Evolutionary conservation across 2,329 filamentous ascomycete genomes (phyloP).

Genomic region (Ascochyta pisi): DNA sequence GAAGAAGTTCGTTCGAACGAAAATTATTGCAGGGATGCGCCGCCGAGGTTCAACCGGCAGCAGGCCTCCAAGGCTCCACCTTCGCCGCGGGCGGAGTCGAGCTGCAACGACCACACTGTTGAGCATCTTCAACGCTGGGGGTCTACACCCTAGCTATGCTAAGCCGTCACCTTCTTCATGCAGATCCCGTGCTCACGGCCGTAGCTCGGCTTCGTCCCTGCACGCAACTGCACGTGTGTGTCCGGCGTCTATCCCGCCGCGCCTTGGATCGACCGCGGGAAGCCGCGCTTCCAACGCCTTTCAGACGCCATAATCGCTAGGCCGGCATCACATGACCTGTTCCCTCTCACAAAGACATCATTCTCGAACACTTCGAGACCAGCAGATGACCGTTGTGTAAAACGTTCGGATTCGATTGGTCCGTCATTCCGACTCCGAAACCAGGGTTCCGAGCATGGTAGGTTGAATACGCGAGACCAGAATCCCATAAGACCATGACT

Average conservation of each 20-base stretch:
- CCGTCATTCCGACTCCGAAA: conserved; percentile 17
- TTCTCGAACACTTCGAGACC: conserved; percentile 8
- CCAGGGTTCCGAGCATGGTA: conserved; percentile 5
- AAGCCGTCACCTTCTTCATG: neutral
- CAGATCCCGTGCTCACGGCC: neutral
- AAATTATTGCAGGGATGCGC: conserved; percentile 44
- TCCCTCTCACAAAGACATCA: conserved; percentile 12
- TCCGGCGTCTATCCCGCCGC: conserved; percentile 14
- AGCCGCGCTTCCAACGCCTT: conserved; percentile 11
- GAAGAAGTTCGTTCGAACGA: conserved; percentile 32
- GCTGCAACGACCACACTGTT: neutral
- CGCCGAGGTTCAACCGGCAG: conserved; percentile 14
- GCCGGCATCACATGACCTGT: conserved; percentile 18
- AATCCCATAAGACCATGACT: conserved; percentile 8
- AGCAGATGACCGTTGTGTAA: conserved; percentile 15
- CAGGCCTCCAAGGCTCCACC: neutral
- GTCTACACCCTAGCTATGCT: neutral
- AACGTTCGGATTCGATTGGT: conserved; percentile 16
- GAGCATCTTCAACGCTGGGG: neutral
- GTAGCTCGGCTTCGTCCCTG: neutral
- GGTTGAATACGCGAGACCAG: neutral
- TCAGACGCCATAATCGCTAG: conserved; percentile 21
- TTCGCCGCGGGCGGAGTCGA: neutral
- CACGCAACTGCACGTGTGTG: conserved; percentile 5
- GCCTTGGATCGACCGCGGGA: conserved; percentile 9